Evolutionary conservation across 2,329 filamentous ascomycete genomes (phyloP), one percentile per base, ranked within the genome.

Genomic region (Ceratocystis papillata): DNA sequence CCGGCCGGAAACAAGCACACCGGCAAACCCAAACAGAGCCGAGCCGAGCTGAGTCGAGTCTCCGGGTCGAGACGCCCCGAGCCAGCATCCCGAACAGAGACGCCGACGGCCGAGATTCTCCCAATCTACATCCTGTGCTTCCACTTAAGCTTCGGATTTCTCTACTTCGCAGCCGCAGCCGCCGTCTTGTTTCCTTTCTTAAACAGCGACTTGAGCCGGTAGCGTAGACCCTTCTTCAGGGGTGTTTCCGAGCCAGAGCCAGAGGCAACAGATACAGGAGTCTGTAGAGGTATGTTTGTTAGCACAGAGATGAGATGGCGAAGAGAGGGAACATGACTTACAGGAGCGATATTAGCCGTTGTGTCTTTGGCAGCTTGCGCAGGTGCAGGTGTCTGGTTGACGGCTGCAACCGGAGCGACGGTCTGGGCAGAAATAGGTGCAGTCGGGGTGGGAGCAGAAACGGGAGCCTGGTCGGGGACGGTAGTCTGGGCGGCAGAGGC

Each of bases 201-300:
- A 8, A 53, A 64, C 12, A 62, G 60, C n/a, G 63, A 57, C 63
- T 64, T 64, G 28, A 64, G 33, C 33, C 63, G 57, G 63, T 28
- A 15, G n/a, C 50, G 48, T 33, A 64, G 20, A 28, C 63, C n/a
- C 17, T 37, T 57, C 33, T 64, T 64, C 33, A 45, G 57, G 22
- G 22, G 33, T n/a, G 50, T 6, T 45, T 57, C 48, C 17, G 53
- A 59, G 25, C 53, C 28, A 15, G 22, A 59, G 25, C 53, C 28
- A 15, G 22, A 28, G 22, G 25, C 61, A 30, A 48, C 8, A 17
- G 61, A 30, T 15, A 28, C 61, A 12, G 46, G 25, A n/a, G 61
- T 8, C 61, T 63, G 61, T 5, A 30, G 53, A 55, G 28, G 37
- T n/a, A 41, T 63, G 15, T 62, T 28, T 22, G 37, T 41, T 41